Base-by-base conservation (phyloP, 108 stramenopile species). In the Fistulifera solaris region DNA sequence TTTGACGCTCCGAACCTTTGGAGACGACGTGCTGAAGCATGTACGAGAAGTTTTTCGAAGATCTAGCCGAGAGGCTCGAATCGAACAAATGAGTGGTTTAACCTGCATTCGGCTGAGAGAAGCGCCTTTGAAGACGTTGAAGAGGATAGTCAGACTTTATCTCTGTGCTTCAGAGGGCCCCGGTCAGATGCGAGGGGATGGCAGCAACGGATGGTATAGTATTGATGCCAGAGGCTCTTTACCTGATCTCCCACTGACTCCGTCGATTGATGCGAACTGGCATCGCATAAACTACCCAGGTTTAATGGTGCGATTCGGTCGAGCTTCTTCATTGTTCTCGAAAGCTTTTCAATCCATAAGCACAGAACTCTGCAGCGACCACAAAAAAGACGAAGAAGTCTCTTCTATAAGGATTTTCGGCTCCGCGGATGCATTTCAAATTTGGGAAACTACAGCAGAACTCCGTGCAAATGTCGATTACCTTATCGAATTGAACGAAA, bases 131-230 rank as follows among this genome's bases (percentile, higher is more conserved):
- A 45, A 27, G 21, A 53, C 69, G n/a, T 47, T 91, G 7, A 70
- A 66, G 0, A 61, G 89, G 17, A 56, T 43, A 16, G 62, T 60
- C 48, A 60, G 89, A 26, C 56, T 86, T 16, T 91, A 81, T 58
- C 52, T 87, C 15, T 83, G 81, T 59, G 85, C 85, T 0, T 71
- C 72, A 18, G 70, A 65, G 23, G 89, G 89, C 1, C 85, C 89
- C 0, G 89, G 89, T 14, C 49, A 68, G 22, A 91, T 91, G 89
- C 58, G 85, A 28, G 73, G 78, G 27, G 78, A 76, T 61, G 58
- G 44, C 1, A 81, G 76, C 11, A 85, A 80, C 58, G 89, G 77
- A 38, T 87, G 85, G 85, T 73, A 62, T 38, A 78, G 75, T 54
- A 52, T 89, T 1, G 49, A 65, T 44, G 26, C 35, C 25, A 54